phyloP scores from a whole-genome alignment of 1,284 basidiomycete species.

The Ustilago nuda region DNA sequence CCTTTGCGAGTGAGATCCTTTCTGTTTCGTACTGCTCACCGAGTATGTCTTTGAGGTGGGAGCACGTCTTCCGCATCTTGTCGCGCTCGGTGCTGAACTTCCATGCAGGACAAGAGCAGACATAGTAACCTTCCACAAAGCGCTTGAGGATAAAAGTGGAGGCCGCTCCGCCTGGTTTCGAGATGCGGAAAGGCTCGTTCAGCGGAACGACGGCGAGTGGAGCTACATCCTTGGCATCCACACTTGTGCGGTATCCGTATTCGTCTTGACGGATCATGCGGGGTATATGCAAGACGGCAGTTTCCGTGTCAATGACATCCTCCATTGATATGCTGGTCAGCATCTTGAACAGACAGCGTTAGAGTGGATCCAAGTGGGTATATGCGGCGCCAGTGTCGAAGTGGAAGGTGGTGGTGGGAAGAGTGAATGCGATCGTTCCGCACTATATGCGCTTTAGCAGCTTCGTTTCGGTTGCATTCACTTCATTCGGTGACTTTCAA shows the following conservation, averaged over 20 bases:
- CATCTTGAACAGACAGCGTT: slow-evolving; percentile 13
- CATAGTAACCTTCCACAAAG: slow-evolving; percentile 71
- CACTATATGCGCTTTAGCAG: not conserved
- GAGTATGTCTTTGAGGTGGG: slow-evolving; percentile 75
- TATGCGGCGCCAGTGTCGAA: not conserved
- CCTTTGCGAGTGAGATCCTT: slow-evolving; percentile 22
- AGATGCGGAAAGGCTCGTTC: slow-evolving; percentile 21
- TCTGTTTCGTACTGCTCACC: slow-evolving; percentile 74
- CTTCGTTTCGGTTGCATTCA: not conserved
- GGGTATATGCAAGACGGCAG: slow-evolving; percentile 46
- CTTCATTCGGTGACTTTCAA: not conserved
- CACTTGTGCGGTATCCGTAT: slow-evolving; percentile 45
- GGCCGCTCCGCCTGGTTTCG: slow-evolving; percentile 15
- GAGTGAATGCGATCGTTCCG: not conserved
- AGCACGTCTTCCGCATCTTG: slow-evolving; percentile 75
- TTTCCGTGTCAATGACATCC: slow-evolving; percentile 39
- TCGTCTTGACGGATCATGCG: slow-evolving; percentile 47
- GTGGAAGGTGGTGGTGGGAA: not conserved
- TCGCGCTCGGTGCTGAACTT: slow-evolving; percentile 73
- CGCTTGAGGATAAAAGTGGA: slow-evolving; percentile 30
- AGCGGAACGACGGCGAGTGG: slow-evolving; percentile 34
- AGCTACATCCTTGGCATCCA: slow-evolving; percentile 30
- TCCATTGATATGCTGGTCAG: slow-evolving; percentile 45
- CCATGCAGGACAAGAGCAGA: slow-evolving; percentile 70
- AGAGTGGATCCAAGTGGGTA: not conserved